These are phyloP conservation scores for Backusella circina DNA, from an alignment of 192 early-diverging fungal genomes.

Conservation along the genomic window DNA sequence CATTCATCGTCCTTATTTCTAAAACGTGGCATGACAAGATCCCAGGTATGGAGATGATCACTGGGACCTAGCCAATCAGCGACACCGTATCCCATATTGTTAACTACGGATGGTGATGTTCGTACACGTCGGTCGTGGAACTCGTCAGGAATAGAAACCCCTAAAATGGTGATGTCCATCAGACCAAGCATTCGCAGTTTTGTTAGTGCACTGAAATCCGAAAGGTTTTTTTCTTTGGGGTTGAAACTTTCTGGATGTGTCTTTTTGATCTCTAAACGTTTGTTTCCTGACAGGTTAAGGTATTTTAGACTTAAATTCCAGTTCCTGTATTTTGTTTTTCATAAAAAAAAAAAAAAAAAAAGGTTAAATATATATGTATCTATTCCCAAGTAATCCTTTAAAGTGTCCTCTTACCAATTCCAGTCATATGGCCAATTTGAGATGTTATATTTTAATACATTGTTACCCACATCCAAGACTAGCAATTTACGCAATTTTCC, in stretches of 20 bases:
- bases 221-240: slow-evolving; percentile 47
- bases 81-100: slow-evolving; percentile 83
- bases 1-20: slow-evolving; percentile 81
- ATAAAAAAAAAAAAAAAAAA: not conserved
- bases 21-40: slow-evolving; percentile 81
- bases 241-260: slow-evolving; percentile 4
- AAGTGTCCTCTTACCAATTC: slow-evolving; percentile 74
- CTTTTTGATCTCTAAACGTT: slow-evolving; percentile 81
- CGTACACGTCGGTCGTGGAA: slow-evolving; percentile 76
- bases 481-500: slow-evolving; percentile 76
- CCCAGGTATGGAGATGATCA: slow-evolving; percentile 79
- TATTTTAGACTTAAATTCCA: slow-evolving; percentile 89
- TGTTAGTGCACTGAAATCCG: slow-evolving; percentile 77
- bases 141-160: slow-evolving; percentile 74
- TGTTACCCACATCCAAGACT: slow-evolving; percentile 83
- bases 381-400: not conserved
- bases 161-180: slow-evolving; percentile 83
- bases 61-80: slow-evolving; percentile 73
- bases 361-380: not conserved
- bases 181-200: slow-evolving; percentile 77
- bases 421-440: slow-evolving; percentile 95
- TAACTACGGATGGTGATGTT: slow-evolving; percentile 76
- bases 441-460: slow-evolving; percentile 89
- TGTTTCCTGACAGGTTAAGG: slow-evolving; percentile 88
- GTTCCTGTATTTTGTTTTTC: slow-evolving; percentile 56